Conservation (phyloP, 257 asterid species). For the Nicotiana knightiana region DNA sequence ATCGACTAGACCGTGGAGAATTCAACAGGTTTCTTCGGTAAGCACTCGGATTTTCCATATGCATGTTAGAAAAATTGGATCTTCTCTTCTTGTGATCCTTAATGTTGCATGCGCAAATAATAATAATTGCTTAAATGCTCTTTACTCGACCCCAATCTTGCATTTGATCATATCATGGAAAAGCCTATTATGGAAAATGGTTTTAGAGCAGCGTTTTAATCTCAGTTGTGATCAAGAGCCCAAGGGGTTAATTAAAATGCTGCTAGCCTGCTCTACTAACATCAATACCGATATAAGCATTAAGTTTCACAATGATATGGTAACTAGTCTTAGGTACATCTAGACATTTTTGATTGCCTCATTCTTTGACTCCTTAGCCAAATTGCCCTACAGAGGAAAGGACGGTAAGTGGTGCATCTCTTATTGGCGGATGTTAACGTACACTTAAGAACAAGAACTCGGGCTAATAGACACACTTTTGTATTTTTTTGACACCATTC, state of each 20-base stretch:
- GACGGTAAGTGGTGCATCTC: too few relatives aligned
- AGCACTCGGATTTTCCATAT: slow-evolving; percentile 16
- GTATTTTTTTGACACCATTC: too few relatives aligned
- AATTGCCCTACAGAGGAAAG: too few relatives aligned
- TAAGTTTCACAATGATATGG: too few relatives aligned
- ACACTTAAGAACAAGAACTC: too few relatives aligned
- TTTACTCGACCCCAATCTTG: not conserved
- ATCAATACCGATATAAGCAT: not conserved
- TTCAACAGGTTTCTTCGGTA: slow-evolving; percentile 90
- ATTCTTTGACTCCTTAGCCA: too few relatives aligned
- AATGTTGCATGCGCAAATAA: not conserved
- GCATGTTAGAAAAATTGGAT: not conserved
- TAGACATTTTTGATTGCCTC: too few relatives aligned
- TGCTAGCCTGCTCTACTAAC: not conserved
- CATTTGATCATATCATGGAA: not conserved
- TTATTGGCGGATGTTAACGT: too few relatives aligned
- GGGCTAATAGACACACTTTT: too few relatives aligned
- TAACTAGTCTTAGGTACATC: too few relatives aligned
- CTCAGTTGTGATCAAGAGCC: not conserved
- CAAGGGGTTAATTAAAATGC: not conserved
- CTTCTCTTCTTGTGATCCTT: not conserved
- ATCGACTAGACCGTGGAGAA: slow-evolving; percentile 79
- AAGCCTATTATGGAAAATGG: not conserved
- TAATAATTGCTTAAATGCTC: not conserved
- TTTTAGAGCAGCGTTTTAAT: not conserved